Evolutionary conservation across 2,329 filamentous ascomycete genomes (phyloP), one percentile per base, ranked within the genome.

Genomic region (Keithomyces neogunnii): DNA sequence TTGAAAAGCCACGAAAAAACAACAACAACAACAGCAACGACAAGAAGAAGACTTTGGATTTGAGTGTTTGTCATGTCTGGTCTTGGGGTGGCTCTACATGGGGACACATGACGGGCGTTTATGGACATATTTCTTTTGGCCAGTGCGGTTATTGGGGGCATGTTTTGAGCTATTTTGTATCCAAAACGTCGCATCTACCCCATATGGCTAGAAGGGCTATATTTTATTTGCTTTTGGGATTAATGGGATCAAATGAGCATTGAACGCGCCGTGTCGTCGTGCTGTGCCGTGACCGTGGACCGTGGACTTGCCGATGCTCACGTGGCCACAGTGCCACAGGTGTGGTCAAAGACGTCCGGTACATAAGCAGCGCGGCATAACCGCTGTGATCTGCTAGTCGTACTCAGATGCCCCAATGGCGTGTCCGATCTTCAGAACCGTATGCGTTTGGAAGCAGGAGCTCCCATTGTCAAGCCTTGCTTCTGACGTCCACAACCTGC

Each of bases 61-160:
- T 45, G 33, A 44, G 40, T 48, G 39, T 32, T 50, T 43, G 47
- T 51, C 49, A 52, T 32, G 40, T 42, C 48, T 39, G 44, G 42
- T 51, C 48, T 50, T 47, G 50, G 45, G 42, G 32, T 42, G 48
- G 8, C 5, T 47, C 13, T 13, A 11, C 5, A n/a, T 28, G 11
- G 45, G 45, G 7, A 38, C 33, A 38, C 45, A 36, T 47, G 31
- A 38, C n/a, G 4, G 51, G 51, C 51, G 51, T 53, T 53, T 45
- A 26, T 50, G 11, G 51, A 47, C 44, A 31, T 47, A 28, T 36
- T 50, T 50, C 44, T 50, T 50, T 49, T 50, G 51, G 44, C 48
- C 45, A 33, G 38, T 45, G 35, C 42, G 51, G 48, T 33, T 32
- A 36, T 31, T 40, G 43, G 43, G 35, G 51, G 43, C 43, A 49